Conservation (phyloP, 768 basidiomycete genomes). For the Amanita brunnescens region DNA sequence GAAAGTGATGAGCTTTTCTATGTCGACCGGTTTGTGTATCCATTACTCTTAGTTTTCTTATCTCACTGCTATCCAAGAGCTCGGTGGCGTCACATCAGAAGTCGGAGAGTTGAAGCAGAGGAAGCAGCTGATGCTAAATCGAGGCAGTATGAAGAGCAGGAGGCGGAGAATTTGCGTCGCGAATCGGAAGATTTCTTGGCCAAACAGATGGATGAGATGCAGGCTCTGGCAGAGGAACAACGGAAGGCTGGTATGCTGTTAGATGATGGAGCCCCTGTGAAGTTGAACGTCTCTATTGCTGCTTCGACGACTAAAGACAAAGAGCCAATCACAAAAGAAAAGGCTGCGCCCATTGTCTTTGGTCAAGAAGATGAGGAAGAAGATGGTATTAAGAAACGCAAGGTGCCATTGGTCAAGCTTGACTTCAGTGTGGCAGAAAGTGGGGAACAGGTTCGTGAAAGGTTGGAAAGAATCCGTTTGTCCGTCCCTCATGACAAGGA, state of each 20-base stretch:
- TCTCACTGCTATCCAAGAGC: conserved; percentile 29
- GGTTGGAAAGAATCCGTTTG: conserved; percentile 66
- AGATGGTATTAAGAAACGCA: conserved; percentile 73
- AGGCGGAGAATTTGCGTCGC: conserved; percentile 76
- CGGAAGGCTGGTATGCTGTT: conserved; percentile 84
- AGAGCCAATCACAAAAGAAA: conserved; percentile 36
- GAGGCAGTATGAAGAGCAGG: conserved; percentile 72
- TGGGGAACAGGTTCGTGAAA: conserved; percentile 69
- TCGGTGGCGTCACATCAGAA: conserved; percentile 79
- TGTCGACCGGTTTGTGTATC: conserved; percentile 63
- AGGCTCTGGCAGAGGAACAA: conserved; percentile 83
- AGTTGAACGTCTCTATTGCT: conserved; percentile 69
- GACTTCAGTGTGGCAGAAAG: conserved; percentile 82
- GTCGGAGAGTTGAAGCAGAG: conserved; percentile 65
- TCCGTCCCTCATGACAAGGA: conserved; percentile 75
- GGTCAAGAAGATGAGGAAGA: conserved; percentile 84
- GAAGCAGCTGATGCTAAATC: conserved; percentile 80
- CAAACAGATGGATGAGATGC: conserved; percentile 93
- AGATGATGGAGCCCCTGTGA: conserved; percentile 88
- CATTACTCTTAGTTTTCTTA: neutral
- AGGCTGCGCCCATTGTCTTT: conserved; percentile 48
- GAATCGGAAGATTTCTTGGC: conserved; percentile 94
- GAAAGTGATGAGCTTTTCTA: conserved; percentile 92
- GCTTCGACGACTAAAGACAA: conserved; percentile 37
- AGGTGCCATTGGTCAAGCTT: conserved; percentile 80